Base-by-base conservation (phyloP, 352 stramenopile species). In the Phytophthora aleatoria region DNA sequence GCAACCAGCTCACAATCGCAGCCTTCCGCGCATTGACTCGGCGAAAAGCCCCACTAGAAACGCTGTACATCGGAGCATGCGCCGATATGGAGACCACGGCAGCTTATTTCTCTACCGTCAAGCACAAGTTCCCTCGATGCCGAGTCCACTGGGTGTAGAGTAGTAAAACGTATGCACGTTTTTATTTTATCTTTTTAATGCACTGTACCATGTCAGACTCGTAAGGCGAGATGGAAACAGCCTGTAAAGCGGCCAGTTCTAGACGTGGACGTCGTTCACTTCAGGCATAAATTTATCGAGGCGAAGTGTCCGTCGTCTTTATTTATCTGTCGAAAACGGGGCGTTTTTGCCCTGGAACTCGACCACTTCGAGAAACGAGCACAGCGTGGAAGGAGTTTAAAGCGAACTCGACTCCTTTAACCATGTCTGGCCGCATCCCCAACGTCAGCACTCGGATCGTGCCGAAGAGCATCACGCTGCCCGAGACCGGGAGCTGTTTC, bases 401-500 rank as follows among this genome's bases (percentile, higher is more conserved):
- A 20, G 20, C 20, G 20, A 20, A 20, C 20, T 20, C 20, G 20
- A 20, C 20, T 20, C 20, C 20, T 20, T 20, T 20, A 42, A 65
- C 20, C 53, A 88, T 87, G 73, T 79, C 81, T 50, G 66, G 75
- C 31, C 83, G 84, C 56, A 94, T 94, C 45, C 84, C 86, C 8
- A 94, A 94, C 55, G 84, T 93, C 48, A 92, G 74, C 75, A 94
- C 85, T 47, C 81, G 84, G 38, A 90, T 94, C 55, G 86, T 93
- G 63, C 83, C 86, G 13, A 91, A 91, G 57, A 83, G 76, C 26
- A 77, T 91, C 39, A 49, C 83, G 16, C 59, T 97, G 26, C 79
- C 83, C 6, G 91, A 98, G 75, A 98, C 95, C 0, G 94, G 94
- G 11, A 98, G 94, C 55, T 98, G 95, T 68, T 98, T 99, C 61